Evolutionary conservation across 305 asterid genomes (phyloP), one percentile per base, ranked within the genome.

Genomic region (Lippia alba): DNA sequence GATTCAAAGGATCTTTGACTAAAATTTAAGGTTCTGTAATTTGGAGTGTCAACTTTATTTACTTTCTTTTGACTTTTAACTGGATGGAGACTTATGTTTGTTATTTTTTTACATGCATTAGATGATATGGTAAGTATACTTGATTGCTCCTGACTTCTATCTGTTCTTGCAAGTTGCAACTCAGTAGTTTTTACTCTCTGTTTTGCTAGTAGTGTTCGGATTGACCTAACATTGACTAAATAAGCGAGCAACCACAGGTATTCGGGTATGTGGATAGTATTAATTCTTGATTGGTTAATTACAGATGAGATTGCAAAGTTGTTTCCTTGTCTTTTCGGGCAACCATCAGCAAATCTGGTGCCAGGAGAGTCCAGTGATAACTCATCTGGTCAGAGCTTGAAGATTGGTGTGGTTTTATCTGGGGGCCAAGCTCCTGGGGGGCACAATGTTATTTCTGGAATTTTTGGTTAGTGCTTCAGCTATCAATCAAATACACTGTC

Each of bases 381-480:
- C 16, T 67, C 68, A 48, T 51, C 64, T 17, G 74, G 82, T 64
- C 70, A 57, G 46, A 69, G 69, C 48, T 82, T 94, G 90, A 94
- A 90, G 87, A 83, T 94, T 67, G 99, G 99, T 3, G 96, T 91
- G 49, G 99, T 94, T 72, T 78, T 91, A 66, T 94, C 98, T 20
- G 99, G 99, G 74, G 99, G 99, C 60, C 99, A 94, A 80, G 99
- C 99, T 64, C 99, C 98, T 0, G 99, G 99, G 66, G 99, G 99
- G 33, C 99, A 94, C 83, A 94, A 94, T 80, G 99, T 94, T 64
- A 94, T 94, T 61, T 90, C 97, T 32, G 99, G 99, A 80, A 92
- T 94, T 69, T 92, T 86, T 56, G 99, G 98, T 90, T 24, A 80
- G 91, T 19, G 8, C 46, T 46, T 58, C 46, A 55, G 56, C 51